Base-by-base conservation (phyloP, 129 eudicot genomes). In the Rutidosis leptorrhynchoides region DNA sequence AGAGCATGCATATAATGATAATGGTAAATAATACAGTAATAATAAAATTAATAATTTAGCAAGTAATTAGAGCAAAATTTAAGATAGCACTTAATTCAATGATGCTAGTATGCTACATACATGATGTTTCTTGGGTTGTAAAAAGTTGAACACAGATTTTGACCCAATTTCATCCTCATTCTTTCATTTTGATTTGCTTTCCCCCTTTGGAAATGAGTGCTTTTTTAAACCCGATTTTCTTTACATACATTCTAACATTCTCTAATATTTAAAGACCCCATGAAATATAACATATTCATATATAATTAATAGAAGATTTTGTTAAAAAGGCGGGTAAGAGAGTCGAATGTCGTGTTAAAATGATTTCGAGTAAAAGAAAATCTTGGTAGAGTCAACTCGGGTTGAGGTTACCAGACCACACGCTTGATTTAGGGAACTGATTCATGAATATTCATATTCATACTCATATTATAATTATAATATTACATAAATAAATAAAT, bases 91-190 rank as follows among this genome's bases (percentile, higher is more conserved):
- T 80, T 83, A 76, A 58, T 65, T 72, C 78, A 42, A 83, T 62
- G 81, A 71, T 83, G 82, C n/a, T n/a, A n/a, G n/a, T n/a, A n/a
- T n/a, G n/a, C 72, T 71, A 71, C 78, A 71, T 79, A 12, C 46
- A 40, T 40, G 64, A 63, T 78, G 74, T 72, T 76, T 72, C 80
- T 70, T 76, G 89, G 74, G 94, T 67, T 72, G 77, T 80, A 78
- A 80, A 73, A 83, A 75, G 77, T 68, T 83, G 83, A 87, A 84
- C 79, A 68, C 79, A 72, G 73, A 58, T 82, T 56, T 82, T 84
- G 88, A 84, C 86, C 77, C 40, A 77, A 84, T 88, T 79, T 85
- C 80, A 74, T 82, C 73, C 83, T 71, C 89, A 80, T 85, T 71
- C 78, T 80, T 88, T 89, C 81, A 80, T 81, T 80, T 88, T 78